Evolutionary conservation across 2,329 filamentous ascomycete genomes (phyloP), one percentile per base, ranked within the genome.

Genomic region (Aspergillus sp.): DNA sequence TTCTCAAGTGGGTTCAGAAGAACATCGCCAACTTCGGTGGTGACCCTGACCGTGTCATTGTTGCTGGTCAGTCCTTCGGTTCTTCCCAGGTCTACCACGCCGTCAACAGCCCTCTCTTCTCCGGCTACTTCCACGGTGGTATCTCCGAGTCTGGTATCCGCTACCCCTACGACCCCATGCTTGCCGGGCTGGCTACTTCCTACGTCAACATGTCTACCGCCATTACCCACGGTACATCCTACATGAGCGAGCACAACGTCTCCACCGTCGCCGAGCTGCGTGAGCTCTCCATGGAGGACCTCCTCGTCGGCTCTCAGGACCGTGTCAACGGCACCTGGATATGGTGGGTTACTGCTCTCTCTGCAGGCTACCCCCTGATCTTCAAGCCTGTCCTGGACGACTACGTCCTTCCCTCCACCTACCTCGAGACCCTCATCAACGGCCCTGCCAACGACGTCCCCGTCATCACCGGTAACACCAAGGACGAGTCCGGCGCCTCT

Each of bases 11-110:
- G 84, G 77, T 86, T 3, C 79, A 82, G 60, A 67, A 78, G 51
- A 73, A 84, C 64, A 84, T 85, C 61, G 72, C 79, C 67, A 68
- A 76, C 15, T 86, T 86, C 59, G 83, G 84, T 41, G 83, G 84
- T 43, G 80, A 85, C 67, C 74, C 79, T 3, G 72, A 77, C 19
- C 75, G 78, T 6, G 78, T 85, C 23, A 82, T 80, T 1, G 75
- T 85, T 13, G 65, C 64, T 9, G 70, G 70, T 0, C 68, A 72
- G 51, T 70, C 68, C 15, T 67, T 67, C n/a, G 72, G 72, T 9
- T 74, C 72, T 8, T 70, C 70, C 2, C 69, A 69, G 47, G 60
- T 69, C 39, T 72, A 74, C 56, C 72, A 75, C 51, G 68, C 69
- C 3, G 65, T 74, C 25, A 72, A 73, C 59, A 72, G 69, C 21